Evolutionary conservation across 345 rosid genomes (phyloP), one percentile per base, ranked within the genome.

Genomic region (Hibiscus mutabilis): DNA sequence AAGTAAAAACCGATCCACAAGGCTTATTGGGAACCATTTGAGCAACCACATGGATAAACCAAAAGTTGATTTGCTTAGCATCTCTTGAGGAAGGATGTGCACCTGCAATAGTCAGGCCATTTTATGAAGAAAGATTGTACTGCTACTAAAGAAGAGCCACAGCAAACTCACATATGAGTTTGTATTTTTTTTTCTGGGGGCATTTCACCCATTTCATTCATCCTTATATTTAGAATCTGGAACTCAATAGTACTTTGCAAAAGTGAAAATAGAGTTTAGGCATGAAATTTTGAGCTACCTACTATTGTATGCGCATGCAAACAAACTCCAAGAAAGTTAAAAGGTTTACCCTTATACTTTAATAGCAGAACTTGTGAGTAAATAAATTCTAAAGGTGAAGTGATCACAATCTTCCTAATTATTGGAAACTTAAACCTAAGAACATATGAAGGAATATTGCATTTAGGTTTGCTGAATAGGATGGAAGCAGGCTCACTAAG

Each of bases 21-120:
- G 79, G 61, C 76, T 71, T 53, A 83, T 47, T 8, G 96, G 92
- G 33, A 93, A 73, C 97, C 93, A 93, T 80, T 93, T 86, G 65
- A 91, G 91, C 70, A 93, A 63, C 80, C 86, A 86, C 84, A 86
- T 88, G 55, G 93, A 77, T 46, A 93, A 25, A n/a, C 89, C 93
- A 61, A 93, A 93, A 60, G 96, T 91, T 49, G 97, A 91, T 68
- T 75, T 74, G 12, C 97, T 96, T 5, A 93, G 78, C 86, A 93
- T 88, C 85, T 91, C 88, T 76, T 84, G 96, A 6, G 97, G 98
- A 82, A 93, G 79, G 70, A 93, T 88, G 82, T 93, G 98, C 77
- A 93, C 88, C 97, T 93, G 81, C 74, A 73, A 73, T 18, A 19
- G 5, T 15, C n/a, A 49, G 18, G 52, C 8, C 55, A 15, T 49